phyloP scores from a whole-genome alignment of 202 grass and related monocot species.

The Dendrocalamus latiflorus region DNA sequence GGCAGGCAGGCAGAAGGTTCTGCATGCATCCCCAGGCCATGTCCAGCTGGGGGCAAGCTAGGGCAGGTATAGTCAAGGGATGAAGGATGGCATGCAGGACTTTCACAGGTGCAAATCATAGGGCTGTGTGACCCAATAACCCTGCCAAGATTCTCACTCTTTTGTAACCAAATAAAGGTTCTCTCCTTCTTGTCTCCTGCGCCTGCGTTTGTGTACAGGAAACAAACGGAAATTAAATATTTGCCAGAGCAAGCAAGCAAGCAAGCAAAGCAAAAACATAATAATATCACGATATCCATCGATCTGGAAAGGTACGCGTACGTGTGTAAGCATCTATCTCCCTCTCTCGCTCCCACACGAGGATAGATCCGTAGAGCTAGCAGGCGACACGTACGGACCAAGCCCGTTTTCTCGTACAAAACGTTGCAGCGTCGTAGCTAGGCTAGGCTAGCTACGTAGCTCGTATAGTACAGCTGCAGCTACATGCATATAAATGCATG shows the following conservation, averaged over 20 bases:
- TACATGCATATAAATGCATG: not conserved
- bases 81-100: constrained; percentile 25
- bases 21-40: not conserved
- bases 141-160: constrained; percentile 42
- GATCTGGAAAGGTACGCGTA: not conserved
- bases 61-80: not conserved
- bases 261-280: not conserved
- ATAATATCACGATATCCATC: not conserved
- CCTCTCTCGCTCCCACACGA: not conserved
- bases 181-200: constrained; percentile 2
- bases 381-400: not conserved
- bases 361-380: not conserved
- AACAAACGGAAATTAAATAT: not conserved
- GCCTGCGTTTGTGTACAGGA: not conserved
- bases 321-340: not conserved
- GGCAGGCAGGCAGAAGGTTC: constrained; percentile 13
- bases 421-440: not conserved
- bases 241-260: not conserved
- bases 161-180: constrained; percentile 32
- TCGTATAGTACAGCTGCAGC: not conserved
- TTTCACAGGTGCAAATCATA: constrained; percentile 22
- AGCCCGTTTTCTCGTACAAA: not conserved
- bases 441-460: not conserved
- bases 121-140: constrained; percentile 11
- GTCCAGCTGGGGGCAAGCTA: not conserved